phyloP scores from a whole-genome alignment of 1,139 yeast genomes.

The Ogataea hybrid region DNA sequence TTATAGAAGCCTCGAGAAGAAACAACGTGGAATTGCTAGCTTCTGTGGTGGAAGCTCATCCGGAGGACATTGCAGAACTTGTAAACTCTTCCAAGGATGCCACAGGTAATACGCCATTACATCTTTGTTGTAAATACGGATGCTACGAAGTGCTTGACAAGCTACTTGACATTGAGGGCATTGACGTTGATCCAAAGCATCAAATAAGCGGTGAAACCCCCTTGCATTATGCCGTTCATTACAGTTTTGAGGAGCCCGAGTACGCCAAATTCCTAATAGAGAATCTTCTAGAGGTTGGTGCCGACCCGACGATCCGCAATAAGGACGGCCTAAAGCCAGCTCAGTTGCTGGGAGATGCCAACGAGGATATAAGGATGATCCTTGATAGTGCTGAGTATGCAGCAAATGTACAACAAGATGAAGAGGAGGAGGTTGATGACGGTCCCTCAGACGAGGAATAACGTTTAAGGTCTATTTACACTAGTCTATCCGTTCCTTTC shows the following conservation, averaged over 20 bases:
- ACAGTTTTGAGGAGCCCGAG: constrained; percentile 75
- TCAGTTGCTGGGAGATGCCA: constrained; percentile 51
- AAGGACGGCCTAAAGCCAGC: constrained; percentile 69
- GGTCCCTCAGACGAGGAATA: constrained; percentile 24
- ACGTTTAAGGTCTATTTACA: neutral
- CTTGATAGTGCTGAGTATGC: constrained; percentile 76
- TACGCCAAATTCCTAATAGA: constrained; percentile 80
- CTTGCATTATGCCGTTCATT: constrained; percentile 79
- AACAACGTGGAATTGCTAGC: constrained; percentile 77
- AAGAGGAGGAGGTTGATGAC: constrained; percentile 24
- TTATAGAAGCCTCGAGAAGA: constrained; percentile 84
- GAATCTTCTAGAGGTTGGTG: constrained; percentile 87
- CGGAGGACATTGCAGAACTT: constrained; percentile 50
- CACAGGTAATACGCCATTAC: constrained; percentile 79
- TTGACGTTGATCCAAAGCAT: constrained; percentile 81
- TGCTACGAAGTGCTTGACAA: constrained; percentile 84
- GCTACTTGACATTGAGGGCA: constrained; percentile 83
- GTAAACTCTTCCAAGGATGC: constrained; percentile 75
- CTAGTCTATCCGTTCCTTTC: constrained; percentile 55
- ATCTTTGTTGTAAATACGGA: constrained; percentile 78
- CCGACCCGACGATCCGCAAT: constrained; percentile 66
- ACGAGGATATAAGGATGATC: constrained; percentile 54
- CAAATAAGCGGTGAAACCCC: constrained; percentile 82
- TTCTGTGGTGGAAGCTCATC: constrained; percentile 50
- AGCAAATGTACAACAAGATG: constrained; percentile 17